phyloP scores from a whole-genome alignment of 1,139 yeast genomes.

The Yamadazyma pseudoaaseri region DNA sequence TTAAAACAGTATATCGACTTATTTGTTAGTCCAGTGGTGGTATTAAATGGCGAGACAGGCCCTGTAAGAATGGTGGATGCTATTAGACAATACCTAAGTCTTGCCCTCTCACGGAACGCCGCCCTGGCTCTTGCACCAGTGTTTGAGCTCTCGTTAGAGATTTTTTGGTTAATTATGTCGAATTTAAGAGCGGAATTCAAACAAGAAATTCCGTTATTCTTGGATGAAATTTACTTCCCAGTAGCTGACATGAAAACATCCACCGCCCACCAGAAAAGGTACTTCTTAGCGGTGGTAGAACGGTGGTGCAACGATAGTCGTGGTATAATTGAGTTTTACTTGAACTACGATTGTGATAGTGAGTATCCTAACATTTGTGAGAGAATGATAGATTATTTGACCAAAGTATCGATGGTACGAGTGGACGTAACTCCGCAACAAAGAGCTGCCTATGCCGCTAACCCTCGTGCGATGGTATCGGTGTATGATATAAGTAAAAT shows the following conservation, averaged over 20 bases:
- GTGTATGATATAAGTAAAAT: slow-evolving; percentile 73
- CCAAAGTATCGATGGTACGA: slow-evolving; percentile 68
- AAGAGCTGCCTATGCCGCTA: slow-evolving; percentile 62
- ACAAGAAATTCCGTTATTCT: slow-evolving; percentile 88
- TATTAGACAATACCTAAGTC: slow-evolving; percentile 78
- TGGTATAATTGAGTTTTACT: slow-evolving; percentile 84
- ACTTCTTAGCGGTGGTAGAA: slow-evolving; percentile 73
- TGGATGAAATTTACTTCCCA: slow-evolving; percentile 92
- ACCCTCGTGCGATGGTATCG: slow-evolving; percentile 59
- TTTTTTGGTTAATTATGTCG: slow-evolving; percentile 85
- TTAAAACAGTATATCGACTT: slow-evolving; percentile 83
- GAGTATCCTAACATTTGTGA: slow-evolving; percentile 85
- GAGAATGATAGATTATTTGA: slow-evolving; percentile 71
- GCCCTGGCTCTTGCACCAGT: slow-evolving; percentile 91
- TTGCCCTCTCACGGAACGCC: slow-evolving; percentile 85
- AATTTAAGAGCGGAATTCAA: slow-evolving; percentile 86
- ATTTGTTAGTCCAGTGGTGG: slow-evolving; percentile 65
- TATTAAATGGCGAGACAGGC: slow-evolving; percentile 50
- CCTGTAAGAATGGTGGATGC: slow-evolving; percentile 70
- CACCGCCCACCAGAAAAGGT: slow-evolving; percentile 88
- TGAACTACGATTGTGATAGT: slow-evolving; percentile 93
- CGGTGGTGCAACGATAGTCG: slow-evolving; percentile 86
- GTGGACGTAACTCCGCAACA: slow-evolving; percentile 74
- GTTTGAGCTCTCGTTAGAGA: slow-evolving; percentile 87
- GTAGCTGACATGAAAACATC: slow-evolving; percentile 90